Evolutionary conservation across 768 basidiomycete species (phyloP).

Genomic region (Boletus sp.): DNA sequence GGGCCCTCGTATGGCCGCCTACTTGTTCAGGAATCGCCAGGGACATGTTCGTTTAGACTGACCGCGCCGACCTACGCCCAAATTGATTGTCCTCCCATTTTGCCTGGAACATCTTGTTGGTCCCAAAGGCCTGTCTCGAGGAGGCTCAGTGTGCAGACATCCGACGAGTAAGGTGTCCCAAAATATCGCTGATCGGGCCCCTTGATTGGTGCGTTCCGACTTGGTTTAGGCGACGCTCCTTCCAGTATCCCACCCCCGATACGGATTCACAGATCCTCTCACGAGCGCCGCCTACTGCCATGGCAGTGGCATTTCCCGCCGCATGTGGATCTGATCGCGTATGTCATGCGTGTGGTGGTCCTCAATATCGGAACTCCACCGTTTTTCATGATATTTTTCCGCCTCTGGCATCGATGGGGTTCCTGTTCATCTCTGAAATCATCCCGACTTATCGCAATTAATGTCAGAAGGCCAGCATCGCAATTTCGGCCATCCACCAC

Average conservation of each 20-base stretch:
- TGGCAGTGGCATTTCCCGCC: not conserved
- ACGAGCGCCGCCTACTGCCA: constrained; percentile 11
- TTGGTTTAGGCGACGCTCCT: constrained; percentile 8
- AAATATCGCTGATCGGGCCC: constrained; percentile 26
- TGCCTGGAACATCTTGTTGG: not conserved
- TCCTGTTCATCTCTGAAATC: constrained; percentile 7
- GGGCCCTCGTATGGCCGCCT: not conserved
- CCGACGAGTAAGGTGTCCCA: constrained; percentile 13
- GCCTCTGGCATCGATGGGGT: not conserved
- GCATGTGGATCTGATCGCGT: constrained; percentile 7
- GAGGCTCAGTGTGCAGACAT: not conserved
- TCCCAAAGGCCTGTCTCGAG: not conserved
- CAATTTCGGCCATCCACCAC: constrained; percentile 1
- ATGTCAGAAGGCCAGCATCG: constrained; percentile 13
- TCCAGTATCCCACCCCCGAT: constrained; percentile 8
- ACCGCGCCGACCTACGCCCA: not conserved
- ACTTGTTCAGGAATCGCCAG: not conserved
- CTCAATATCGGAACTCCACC: constrained; percentile 20
- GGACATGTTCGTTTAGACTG: not conserved
- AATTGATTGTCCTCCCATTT: not conserved
- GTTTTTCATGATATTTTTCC: constrained; percentile 5
- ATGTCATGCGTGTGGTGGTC: constrained; percentile 6
- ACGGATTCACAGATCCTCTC: constrained; percentile 27
- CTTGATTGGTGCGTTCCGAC: not conserved
- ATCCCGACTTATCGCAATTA: constrained; percentile 18